Evolutionary conservation across 1,139 yeast species (phyloP).

Genomic region (Insectozyma bohioensis): DNA sequence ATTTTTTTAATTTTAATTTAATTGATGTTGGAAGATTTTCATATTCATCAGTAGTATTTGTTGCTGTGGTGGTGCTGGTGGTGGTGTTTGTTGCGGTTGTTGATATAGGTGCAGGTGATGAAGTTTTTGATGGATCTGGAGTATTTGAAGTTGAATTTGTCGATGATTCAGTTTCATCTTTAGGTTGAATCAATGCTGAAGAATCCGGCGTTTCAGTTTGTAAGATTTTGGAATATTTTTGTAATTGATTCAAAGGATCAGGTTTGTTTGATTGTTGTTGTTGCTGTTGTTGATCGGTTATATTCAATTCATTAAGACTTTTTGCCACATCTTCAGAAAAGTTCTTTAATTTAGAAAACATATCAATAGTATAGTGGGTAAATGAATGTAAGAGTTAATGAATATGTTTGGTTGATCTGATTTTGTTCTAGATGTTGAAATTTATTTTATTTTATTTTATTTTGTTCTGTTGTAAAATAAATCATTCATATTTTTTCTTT

Average conservation of each 20-base stretch:
- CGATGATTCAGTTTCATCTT: constrained; percentile 29
- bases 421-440: no score
- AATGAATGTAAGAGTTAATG: not conserved
- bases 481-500: no score
- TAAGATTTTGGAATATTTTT: constrained; percentile 32
- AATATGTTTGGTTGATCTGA: no score
- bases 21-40: constrained; percentile 52
- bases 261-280: constrained; percentile 14
- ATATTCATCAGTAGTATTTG: constrained; percentile 23
- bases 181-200: constrained; percentile 45
- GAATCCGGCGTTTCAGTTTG: constrained; percentile 46
- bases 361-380: constrained; percentile 10
- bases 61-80: not conserved
- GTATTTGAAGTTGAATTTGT: constrained; percentile 8
- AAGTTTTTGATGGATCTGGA: constrained; percentile 3
- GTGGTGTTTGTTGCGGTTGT: not conserved
- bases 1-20: constrained; percentile 67
- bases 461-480: no score
- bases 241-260: constrained; percentile 32
- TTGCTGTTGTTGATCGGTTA: constrained; percentile 12
- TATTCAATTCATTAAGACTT: constrained; percentile 36
- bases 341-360: constrained; percentile 50
- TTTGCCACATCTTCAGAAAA: constrained; percentile 56
- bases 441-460: no score
- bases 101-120: constrained; percentile 38